Percentiles rank a stretch among this genome's conserved stretches.
Evolutionary conservation across 78 protist species (phyloP).

Genomic region (slime mould (Dictyostelium discoideum)): dicty_2.7 NC_007088.5:3112501-3113000

Average conservation of each 20-base stretch:
- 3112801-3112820: constrained; percentile 94
- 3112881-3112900: neutral
- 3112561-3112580: neutral
- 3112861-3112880: constrained; percentile 80
- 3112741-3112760: constrained; percentile 76
- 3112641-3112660: constrained; percentile 84
- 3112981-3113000: constrained; percentile 84
- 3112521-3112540: neutral
- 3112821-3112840: constrained; percentile 89
- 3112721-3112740: constrained; percentile 41
- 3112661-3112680: constrained; percentile 91
- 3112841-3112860: constrained; percentile 91
- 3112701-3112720: constrained; percentile 90
- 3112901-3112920: too few relatives aligned
- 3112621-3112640: constrained; percentile 87
- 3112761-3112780: constrained; percentile 61
- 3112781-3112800: constrained; percentile 88
- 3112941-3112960: neutral
- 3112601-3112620: constrained; percentile 16
- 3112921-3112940: too few relatives aligned
- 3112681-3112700: constrained; percentile 83
- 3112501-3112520: neutral
- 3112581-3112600: too few relatives aligned
- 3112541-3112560: too few relatives aligned
- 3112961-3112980: neutral